Conservation (phyloP, 1,139 yeast genomes). For the Debaryomyces singareniensis region DNA sequence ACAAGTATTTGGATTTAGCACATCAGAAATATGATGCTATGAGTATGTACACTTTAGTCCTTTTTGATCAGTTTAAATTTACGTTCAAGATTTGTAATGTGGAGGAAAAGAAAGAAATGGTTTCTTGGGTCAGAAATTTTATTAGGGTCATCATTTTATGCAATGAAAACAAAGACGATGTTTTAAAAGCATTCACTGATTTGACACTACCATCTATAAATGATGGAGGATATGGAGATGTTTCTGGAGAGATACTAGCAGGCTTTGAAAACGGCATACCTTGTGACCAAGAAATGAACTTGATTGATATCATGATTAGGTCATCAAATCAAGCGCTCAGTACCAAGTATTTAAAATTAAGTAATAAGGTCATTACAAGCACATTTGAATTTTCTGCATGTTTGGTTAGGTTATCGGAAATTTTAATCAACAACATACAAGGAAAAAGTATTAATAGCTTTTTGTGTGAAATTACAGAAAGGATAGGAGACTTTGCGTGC, state of each 20-base stretch:
- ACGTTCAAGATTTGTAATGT: constrained; percentile 23
- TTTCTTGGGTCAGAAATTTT: constrained; percentile 49
- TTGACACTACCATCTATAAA: constrained; percentile 4
- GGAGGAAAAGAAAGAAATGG: constrained; percentile 14
- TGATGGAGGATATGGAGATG: background rate
- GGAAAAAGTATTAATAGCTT: constrained; percentile 4
- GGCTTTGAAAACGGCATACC: background rate
- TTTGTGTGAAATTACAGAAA: background rate
- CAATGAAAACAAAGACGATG: constrained; percentile 49
- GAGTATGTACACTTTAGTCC: constrained; percentile 62
- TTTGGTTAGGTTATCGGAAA: constrained; percentile 6
- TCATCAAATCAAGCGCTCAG: background rate
- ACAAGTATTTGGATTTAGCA: constrained; percentile 70
- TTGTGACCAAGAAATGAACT: background rate
- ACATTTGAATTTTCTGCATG: background rate
- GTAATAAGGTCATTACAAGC: background rate
- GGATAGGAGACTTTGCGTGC: constrained; percentile 1
- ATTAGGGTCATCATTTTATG: constrained; percentile 37
- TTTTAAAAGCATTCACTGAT: constrained; percentile 20
- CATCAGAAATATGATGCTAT: constrained; percentile 31
- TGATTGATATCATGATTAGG: background rate
- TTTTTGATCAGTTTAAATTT: constrained; percentile 70
- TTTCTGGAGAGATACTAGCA: background rate
- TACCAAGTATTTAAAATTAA: background rate
- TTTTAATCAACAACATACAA: constrained; percentile 7